These are phyloP conservation scores for Goffeauzyma gilvescens DNA, from an alignment of 768 basidiomycete species.

Conservation along the genomic window DNA sequence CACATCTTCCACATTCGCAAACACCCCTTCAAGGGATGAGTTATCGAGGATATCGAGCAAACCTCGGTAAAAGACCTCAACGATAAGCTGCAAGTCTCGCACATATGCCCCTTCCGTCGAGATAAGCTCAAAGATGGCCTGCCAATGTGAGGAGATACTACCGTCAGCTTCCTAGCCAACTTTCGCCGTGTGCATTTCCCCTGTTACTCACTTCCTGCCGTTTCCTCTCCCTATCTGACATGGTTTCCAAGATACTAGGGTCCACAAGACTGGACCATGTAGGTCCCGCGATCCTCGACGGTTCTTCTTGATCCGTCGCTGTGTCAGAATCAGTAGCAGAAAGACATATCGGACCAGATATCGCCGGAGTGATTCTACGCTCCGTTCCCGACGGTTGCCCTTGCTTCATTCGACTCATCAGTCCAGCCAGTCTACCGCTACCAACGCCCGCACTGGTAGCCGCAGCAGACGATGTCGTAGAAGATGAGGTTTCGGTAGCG, in stretches of 20 bases:
- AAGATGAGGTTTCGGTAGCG: too few relatives aligned
- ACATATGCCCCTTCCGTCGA: conserved; percentile 78
- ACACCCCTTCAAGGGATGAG: conserved; percentile 63
- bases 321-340: not conserved
- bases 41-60: conserved; percentile 52
- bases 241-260: conserved; percentile 57
- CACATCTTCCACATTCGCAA: conserved; percentile 74
- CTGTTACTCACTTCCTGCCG: conserved; percentile 54
- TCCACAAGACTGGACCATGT: conserved; percentile 90
- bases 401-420: conserved; percentile 10
- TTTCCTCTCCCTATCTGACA: conserved; percentile 57
- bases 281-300: conserved; percentile 31
- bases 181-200: not conserved
- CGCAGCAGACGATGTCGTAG: too few relatives aligned
- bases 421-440: conserved; percentile 6
- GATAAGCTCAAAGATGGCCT: conserved; percentile 90
- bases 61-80: conserved; percentile 73
- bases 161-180: not conserved
- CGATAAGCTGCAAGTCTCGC: conserved; percentile 72
- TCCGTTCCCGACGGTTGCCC: not conserved
- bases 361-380: conserved; percentile 38
- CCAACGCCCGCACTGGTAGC: too few relatives aligned
- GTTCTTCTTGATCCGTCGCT: not conserved
- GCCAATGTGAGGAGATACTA: not conserved
- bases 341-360: conserved; percentile 36